Conservation (phyloP, 306 rosid species). For the Vicia faba region DNA sequence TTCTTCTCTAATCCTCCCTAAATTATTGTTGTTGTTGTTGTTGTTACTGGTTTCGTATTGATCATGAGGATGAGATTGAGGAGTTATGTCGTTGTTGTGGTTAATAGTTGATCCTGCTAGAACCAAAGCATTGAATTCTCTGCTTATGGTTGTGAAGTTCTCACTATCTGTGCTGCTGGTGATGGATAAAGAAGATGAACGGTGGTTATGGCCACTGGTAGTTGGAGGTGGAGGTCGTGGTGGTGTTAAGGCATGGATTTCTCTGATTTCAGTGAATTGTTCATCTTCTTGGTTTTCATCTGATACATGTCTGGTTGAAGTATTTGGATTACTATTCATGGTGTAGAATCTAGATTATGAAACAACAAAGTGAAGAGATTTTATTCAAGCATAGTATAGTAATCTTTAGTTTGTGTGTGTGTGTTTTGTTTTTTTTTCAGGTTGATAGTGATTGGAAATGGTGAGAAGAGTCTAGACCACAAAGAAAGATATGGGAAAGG, state of each 20-base stretch:
- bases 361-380: constrained; percentile 29
- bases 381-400: constrained; percentile 15
- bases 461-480: constrained; percentile 38
- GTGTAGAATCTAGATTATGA: not conserved
- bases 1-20: constrained; percentile 87
- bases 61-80: not conserved
- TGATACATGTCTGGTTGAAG: constrained; percentile 39
- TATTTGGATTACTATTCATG: constrained; percentile 46
- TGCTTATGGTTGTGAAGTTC: constrained; percentile 77
- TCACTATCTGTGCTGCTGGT: constrained; percentile 76
- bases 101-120: constrained; percentile 76
- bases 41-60: not conserved
- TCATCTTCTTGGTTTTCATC: constrained; percentile 45
- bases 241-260: constrained; percentile 83
- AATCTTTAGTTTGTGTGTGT: constrained; percentile 3
- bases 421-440: not conserved
- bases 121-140: constrained; percentile 92
- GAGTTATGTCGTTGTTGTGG: constrained; percentile 9
- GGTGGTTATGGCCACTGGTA: constrained; percentile 43
- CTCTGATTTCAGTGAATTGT: constrained; percentile 78
- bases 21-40: constrained; percentile 24
- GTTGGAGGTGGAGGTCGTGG: constrained; percentile 41
- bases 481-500: constrained; percentile 15
- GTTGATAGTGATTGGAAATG: constrained; percentile 30
- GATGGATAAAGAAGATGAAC: constrained; percentile 59